Evolutionary conservation across 2,329 filamentous ascomycete genomes (phyloP), one percentile per base, ranked within the genome.

Genomic region (Cytospora mali): DNA sequence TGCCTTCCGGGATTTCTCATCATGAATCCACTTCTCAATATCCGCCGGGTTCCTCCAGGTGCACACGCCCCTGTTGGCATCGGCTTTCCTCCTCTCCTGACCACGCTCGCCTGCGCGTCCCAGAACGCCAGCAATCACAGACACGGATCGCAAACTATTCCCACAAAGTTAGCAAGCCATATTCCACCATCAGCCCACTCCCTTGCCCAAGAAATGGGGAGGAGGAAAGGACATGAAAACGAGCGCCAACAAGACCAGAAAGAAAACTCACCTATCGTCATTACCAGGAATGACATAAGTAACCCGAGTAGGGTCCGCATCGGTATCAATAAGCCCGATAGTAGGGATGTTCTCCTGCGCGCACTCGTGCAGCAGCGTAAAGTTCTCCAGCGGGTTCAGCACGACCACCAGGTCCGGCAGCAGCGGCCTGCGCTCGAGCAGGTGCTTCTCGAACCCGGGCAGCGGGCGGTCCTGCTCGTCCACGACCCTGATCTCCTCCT

Each of bases 231-330:
- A n/a, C n/a, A 58, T 21, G 10, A 28, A 21, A 46, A 23, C 55
- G 14, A 18, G 7, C 5, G 42, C 11, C 13, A n/a, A 18, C 7
- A 16, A 6, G 5, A n/a, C n/a, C 16, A 21, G 14, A 11, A 7
- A 9, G 6, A 27, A 42, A 52, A 74, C 81, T 72, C 75, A 92
- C 89, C 89, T 93, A 81, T 99, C 95, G 73, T 99, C 95, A 75
- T 99, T 99, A 56, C 92, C 92, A 2, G 95, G 95, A 69, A 99
- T 97, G 16, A 91, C 91, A 74, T 99, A 99, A 4, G 95, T 98
- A 56, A 98, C 93, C 86, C 91, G 94, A 0, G 92, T 92, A 0
- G 95, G 92, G 76, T 98, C 91, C 2, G 88, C 89, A 75, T 99
- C 91, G 1, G 95, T 98, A 76, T 99, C 95, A 68, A 98, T 90